Conservation (phyloP, 768 basidiomycete genomes). For the Boletellus sp. region DNA sequence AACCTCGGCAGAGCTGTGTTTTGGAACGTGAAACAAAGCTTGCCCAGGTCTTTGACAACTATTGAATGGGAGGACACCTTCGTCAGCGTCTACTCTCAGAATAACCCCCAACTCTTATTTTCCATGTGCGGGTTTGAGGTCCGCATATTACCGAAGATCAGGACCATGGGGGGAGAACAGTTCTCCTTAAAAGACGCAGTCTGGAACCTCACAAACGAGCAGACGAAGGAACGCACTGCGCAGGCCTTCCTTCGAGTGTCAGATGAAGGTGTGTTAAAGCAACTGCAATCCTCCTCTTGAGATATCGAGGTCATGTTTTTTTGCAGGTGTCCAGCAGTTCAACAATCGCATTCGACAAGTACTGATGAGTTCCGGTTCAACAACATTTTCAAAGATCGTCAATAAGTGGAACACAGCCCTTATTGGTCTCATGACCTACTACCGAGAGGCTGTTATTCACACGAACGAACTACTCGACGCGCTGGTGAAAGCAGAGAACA, state of each 20-base stretch:
- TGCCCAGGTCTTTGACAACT: conserved; percentile 93
- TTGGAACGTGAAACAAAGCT: conserved; percentile 98
- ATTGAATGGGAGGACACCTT: conserved; percentile 99
- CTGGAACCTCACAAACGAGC: conserved; percentile 96
- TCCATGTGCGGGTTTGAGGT: conserved; percentile 99
- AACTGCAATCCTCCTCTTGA: not conserved
- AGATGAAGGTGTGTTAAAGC: conserved; percentile 64
- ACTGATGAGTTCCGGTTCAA: conserved; percentile 97
- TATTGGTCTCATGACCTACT: conserved; percentile 96
- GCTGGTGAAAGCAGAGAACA: conserved; percentile 98
- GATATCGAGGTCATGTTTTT: conserved; percentile 3
- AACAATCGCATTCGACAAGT: conserved; percentile 97
- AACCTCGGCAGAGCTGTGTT: conserved; percentile 97
- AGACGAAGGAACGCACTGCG: conserved; percentile 95
- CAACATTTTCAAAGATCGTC: conserved; percentile 98
- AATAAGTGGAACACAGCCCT: conserved; percentile 97
- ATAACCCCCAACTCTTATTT: conserved; percentile 96
- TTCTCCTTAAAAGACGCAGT: conserved; percentile 96
- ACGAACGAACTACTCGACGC: conserved; percentile 95
- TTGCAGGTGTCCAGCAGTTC: conserved; percentile 84
- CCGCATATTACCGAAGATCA: conserved; percentile 93
- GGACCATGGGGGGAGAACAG: conserved; percentile 93
- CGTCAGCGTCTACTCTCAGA: conserved; percentile 93
- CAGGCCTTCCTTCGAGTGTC: conserved; percentile 98
- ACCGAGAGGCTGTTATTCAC: conserved; percentile 95